phyloP scores from a whole-genome alignment of 192 early-diverging fungal species.

The Borealophlyctis nickersoniae region DNA sequence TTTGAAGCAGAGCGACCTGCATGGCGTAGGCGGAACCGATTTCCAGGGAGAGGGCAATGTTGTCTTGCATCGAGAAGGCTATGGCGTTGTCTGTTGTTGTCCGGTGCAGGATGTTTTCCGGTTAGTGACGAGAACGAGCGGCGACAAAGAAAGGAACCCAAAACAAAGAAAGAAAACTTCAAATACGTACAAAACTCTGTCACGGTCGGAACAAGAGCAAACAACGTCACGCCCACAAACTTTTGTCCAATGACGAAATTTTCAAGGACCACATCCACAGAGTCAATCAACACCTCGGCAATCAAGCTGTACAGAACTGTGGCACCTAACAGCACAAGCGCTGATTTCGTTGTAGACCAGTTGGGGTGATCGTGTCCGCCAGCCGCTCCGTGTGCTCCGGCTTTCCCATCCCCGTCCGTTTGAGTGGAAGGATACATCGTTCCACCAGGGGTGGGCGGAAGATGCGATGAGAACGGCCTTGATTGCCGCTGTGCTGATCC shows the following conservation, averaged over 20 bases:
- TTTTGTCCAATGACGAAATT: constrained; percentile 71
- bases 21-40: constrained; percentile 95
- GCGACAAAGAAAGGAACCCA: neutral
- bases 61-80: constrained; percentile 88
- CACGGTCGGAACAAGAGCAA: constrained; percentile 92
- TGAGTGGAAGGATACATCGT: constrained; percentile 16
- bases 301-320: constrained; percentile 84
- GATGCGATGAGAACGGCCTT: too few species aligned
- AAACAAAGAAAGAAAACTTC: neutral
- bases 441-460: neutral
- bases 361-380: constrained; percentile 89
- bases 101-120: neutral
- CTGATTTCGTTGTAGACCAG: constrained; percentile 80
- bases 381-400: constrained; percentile 56
- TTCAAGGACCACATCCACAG: constrained; percentile 76
- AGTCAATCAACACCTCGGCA: constrained; percentile 88
- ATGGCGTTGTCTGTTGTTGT: constrained; percentile 76
- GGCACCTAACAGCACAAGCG: constrained; percentile 72
- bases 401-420: too few species aligned
- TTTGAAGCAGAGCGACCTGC: constrained; percentile 92
- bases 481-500: too few species aligned
- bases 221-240: constrained; percentile 87
- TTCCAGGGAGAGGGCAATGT: constrained; percentile 76
- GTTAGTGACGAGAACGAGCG: too few species aligned
- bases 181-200: constrained; percentile 76